A percentile compares a stretch with the other conserved stretches of the same genome.
Conservation (phyloP, 2,329 filamentous ascomycete genomes). For the Talaromyces atroroseus region DNA sequence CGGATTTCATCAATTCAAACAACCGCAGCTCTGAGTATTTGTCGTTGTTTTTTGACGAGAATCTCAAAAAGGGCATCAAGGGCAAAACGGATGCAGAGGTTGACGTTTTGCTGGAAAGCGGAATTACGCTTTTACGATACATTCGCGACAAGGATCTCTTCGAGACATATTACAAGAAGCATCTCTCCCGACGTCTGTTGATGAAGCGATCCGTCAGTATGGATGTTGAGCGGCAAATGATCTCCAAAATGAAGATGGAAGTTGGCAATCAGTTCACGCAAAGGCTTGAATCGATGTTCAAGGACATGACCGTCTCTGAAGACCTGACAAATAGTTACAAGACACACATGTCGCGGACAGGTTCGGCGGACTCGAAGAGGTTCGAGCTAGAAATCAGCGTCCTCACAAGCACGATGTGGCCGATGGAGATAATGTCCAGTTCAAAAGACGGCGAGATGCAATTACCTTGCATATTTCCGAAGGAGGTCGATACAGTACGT, state of each 20-base stretch:
- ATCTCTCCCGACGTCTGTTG: constrained; percentile 79
- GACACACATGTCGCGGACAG: constrained; percentile 57
- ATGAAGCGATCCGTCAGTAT: constrained; percentile 85
- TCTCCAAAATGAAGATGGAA: constrained; percentile 94
- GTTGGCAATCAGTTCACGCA: constrained; percentile 89
- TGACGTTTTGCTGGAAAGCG: constrained; percentile 78
- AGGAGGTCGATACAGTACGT: constrained; percentile 67
- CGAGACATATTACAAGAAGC: constrained; percentile 96
- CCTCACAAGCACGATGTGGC: constrained; percentile 92
- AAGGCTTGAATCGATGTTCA: constrained; percentile 96
- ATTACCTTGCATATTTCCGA: constrained; percentile 63
- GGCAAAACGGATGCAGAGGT: constrained; percentile 87
- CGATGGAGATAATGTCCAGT: constrained; percentile 74
- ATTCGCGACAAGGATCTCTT: constrained; percentile 91
- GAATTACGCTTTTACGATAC: constrained; percentile 80
- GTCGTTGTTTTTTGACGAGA: constrained; percentile 94
- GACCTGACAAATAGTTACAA: constrained; percentile 76
- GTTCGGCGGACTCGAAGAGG: constrained; percentile 51
- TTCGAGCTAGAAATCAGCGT: constrained; percentile 80
- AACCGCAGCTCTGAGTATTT: constrained; percentile 81
- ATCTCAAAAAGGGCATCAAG: constrained; percentile 87
- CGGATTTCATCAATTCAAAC: constrained; percentile 92
- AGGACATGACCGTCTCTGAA: constrained; percentile 83
- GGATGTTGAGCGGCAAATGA: constrained; percentile 92
- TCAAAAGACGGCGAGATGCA: constrained; percentile 46